phyloP scores from a whole-genome alignment of 495 filamentous ascomycete species.

The Xeromyces bisporus region DNA sequence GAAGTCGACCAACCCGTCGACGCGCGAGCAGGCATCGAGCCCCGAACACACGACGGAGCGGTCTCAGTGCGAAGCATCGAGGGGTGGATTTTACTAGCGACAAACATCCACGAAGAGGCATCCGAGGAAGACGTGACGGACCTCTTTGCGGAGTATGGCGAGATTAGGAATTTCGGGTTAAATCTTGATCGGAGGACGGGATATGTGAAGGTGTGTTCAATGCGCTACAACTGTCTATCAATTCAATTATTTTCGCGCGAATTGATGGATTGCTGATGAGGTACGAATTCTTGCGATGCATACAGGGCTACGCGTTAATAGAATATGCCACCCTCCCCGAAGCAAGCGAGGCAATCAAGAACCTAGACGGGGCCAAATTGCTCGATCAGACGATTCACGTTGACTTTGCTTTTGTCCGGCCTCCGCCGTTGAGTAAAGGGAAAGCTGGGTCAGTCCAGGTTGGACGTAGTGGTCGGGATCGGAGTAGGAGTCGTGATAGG shows the following conservation, averaged over 20 bases:
- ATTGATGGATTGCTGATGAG: too few relatives aligned
- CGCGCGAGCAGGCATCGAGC: constrained; percentile 29
- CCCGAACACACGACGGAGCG: constrained; percentile 59
- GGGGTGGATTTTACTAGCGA: constrained; percentile 94
- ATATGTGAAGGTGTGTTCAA: constrained; percentile 74
- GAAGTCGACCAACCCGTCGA: constrained; percentile 49
- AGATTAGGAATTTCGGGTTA: constrained; percentile 93
- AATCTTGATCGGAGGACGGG: constrained; percentile 90
- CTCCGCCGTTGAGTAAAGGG: constrained; percentile 54
- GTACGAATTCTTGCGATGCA: too few relatives aligned
- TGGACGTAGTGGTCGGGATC: constrained; percentile 30
- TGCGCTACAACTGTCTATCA: background rate
- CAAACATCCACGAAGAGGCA: constrained; percentile 95
- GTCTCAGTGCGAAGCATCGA: constrained; percentile 95
- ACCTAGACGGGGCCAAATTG: constrained; percentile 62
- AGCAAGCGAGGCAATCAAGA: constrained; percentile 71
- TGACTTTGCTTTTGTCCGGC: constrained; percentile 94
- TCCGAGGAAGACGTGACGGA: constrained; percentile 92
- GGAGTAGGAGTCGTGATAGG: constrained; percentile 36
- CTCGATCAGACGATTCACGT: constrained; percentile 84
- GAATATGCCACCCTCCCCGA: constrained; percentile 82
- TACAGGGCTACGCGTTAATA: constrained; percentile 83
- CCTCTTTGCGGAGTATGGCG: constrained; percentile 86
- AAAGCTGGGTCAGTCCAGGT: constrained; percentile 33
- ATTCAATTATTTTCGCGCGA: too few relatives aligned